Percentiles rank a stretch among this genome's conserved stretches.
Evolutionary conservation across 805 yeast genomes (phyloP).

Genomic region (Kregervanrija delftensis): DNA sequence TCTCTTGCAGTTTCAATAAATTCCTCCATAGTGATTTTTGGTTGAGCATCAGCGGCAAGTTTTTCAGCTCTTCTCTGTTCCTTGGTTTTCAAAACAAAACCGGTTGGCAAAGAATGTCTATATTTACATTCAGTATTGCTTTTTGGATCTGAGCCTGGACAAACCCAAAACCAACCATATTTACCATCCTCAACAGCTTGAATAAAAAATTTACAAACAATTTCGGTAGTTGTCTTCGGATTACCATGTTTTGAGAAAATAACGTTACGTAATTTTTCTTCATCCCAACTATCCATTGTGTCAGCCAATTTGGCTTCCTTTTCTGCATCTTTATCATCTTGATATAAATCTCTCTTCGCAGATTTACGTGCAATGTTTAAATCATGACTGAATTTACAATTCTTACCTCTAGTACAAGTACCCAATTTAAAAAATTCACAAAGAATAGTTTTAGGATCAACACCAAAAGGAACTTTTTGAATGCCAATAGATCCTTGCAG

Average conservation of each 20-base stretch:
- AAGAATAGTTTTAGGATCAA: constrained; percentile 89
- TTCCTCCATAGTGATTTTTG: constrained; percentile 90
- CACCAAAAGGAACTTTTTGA: constrained; percentile 93
- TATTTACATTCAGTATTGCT: constrained; percentile 65
- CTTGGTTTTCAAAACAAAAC: constrained; percentile 92
- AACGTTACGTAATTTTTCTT: constrained; percentile 83
- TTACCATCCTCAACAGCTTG: constrained; percentile 97
- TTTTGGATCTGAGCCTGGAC: constrained; percentile 85
- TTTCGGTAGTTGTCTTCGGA: constrained; percentile 89
- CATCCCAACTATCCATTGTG: constrained; percentile 97
- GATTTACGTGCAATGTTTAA: constrained; percentile 78
- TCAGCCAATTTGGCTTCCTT: constrained; percentile 56
- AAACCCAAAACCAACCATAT: constrained; percentile 98
- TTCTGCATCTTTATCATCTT: constrained; percentile 64
- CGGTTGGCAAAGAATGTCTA: constrained; percentile 93
- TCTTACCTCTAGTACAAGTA: constrained; percentile 72
- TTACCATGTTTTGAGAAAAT: constrained; percentile 91
- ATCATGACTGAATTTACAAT: constrained; percentile 93
- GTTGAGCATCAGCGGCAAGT: constrained; percentile 75
- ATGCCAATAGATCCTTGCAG: constrained; percentile 57
- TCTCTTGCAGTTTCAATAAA: constrained; percentile 91
- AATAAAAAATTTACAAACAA: constrained; percentile 86
- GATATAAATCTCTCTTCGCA: constrained; percentile 84
- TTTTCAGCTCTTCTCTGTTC: constrained; percentile 90
- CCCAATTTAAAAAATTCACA: constrained; percentile 87